Evolutionary conservation across 768 basidiomycete species (phyloP).

Genomic region (Lactifluus pinguis): DNA sequence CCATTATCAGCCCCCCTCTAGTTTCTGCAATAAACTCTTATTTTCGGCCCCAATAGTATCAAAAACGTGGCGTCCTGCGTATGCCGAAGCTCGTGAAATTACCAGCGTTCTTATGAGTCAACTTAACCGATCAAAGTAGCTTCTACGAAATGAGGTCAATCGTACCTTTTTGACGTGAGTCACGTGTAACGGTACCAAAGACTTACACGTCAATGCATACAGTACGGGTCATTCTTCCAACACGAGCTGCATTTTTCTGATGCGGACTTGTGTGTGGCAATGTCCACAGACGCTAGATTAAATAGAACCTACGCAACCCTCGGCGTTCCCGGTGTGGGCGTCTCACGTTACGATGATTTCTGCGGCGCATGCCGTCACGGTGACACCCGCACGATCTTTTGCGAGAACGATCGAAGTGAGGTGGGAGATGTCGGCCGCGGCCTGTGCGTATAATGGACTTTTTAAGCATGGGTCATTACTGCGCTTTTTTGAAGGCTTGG

Average conservation of each 20-base stretch:
- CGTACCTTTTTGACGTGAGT: no score
- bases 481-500: neutral
- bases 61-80: neutral
- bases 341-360: neutral
- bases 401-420: neutral
- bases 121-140: no score
- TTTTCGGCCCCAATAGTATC: neutral
- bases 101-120: neutral
- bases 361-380: neutral
- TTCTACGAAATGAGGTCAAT: no score
- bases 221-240: neutral
- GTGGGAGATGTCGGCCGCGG: neutral
- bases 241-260: neutral
- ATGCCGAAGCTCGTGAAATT: neutral
- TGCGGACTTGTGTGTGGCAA: constrained; percentile 8
- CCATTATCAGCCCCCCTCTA: no score
- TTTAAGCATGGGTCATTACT: neutral
- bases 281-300: neutral
- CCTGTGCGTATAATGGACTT: neutral
- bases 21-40: neutral
- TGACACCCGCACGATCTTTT: neutral
- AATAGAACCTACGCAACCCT: neutral
- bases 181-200: no score
- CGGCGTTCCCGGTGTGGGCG: no score
- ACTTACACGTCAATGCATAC: neutral